Percentiles rank a stretch among this genome's conserved stretches.
phyloP scores from a whole-genome alignment of 371 early-diverging fungal genomes.

The Dinochytrium kinnereticum region DNA sequence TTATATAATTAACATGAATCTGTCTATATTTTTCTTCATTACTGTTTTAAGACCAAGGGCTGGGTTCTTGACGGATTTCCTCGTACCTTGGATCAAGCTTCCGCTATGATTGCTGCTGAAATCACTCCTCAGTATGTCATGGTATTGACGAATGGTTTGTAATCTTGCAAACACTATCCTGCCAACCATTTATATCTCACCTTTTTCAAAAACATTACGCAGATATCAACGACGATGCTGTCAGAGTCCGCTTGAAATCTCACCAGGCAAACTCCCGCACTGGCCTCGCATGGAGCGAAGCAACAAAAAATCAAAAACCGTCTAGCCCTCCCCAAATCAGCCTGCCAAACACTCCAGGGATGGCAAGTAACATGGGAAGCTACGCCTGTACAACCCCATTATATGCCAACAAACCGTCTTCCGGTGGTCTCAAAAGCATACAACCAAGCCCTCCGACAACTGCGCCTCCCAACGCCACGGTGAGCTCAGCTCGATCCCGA shows the following conservation, averaged over 20 bases:
- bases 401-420: background rate
- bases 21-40: too few species aligned
- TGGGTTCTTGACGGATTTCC: slow-evolving; percentile 62
- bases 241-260: slow-evolving; percentile 25
- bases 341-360: background rate
- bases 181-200: too few species aligned
- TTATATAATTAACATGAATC: too few species aligned
- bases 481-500: too few species aligned
- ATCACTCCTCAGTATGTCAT: slow-evolving; percentile 41
- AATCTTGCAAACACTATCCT: too few species aligned
- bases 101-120: slow-evolving; percentile 40
- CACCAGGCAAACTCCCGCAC: slow-evolving; percentile 31
- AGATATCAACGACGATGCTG: slow-evolving; percentile 46
- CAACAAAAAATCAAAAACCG: background rate
- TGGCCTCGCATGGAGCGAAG: slow-evolving; percentile 29
- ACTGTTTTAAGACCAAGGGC: too few species aligned
- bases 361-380: background rate
- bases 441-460: background rate
- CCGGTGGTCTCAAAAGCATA: background rate
- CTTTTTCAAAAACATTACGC: too few species aligned
- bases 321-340: slow-evolving; percentile 2
- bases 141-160: slow-evolving; percentile 38
- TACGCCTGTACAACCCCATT: background rate
- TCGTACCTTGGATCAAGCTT: slow-evolving; percentile 47
- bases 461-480: background rate